Evolutionary conservation across 306 rosid genomes (phyloP).

Genomic region (Arachis hypogaea): DNA sequence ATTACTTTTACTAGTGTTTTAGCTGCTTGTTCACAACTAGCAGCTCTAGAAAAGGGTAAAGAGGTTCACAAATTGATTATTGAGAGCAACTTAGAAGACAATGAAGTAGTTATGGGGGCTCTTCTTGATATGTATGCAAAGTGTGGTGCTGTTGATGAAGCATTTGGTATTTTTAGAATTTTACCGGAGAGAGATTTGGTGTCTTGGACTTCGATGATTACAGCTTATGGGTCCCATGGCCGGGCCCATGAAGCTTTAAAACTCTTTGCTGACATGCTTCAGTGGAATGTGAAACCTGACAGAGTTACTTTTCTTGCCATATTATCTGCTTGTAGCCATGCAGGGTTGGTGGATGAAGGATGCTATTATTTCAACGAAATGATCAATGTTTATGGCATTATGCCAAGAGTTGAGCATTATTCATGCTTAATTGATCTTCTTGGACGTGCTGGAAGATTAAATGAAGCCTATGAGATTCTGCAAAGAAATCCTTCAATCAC

Average conservation of each 20-base stretch:
- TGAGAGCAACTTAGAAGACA: conserved; percentile 53
- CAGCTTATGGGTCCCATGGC: conserved; percentile 83
- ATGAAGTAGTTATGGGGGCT: conserved; percentile 76
- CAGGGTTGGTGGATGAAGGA: conserved; percentile 76
- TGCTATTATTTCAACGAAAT: conserved; percentile 62
- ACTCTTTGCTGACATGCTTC: conserved; percentile 67
- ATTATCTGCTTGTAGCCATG: conserved; percentile 83
- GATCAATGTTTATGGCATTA: conserved; percentile 56
- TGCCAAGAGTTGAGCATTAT: conserved; percentile 69
- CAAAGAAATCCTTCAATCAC: conserved; percentile 58
- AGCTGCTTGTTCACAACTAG: conserved; percentile 77
- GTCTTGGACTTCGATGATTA: conserved; percentile 85
- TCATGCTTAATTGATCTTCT: conserved; percentile 85
- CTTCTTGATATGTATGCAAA: conserved; percentile 90
- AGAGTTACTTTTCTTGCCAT: conserved; percentile 70
- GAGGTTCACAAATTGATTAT: conserved; percentile 63
- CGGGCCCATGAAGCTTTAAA: conserved; percentile 65
- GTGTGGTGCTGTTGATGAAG: conserved; percentile 80
- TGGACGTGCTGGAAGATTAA: conserved; percentile 82
- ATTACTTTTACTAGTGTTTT: conserved; percentile 67
- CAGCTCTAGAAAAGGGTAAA: conserved; percentile 77
- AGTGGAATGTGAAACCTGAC: conserved; percentile 58
- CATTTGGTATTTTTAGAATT: conserved; percentile 58
- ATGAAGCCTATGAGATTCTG: conserved; percentile 71
- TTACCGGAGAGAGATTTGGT: conserved; percentile 73